Percentiles rank a stretch among this genome's conserved stretches.
phyloP scores from a whole-genome alignment of 2,329 filamentous ascomycete genomes.

The Clonostachys byssicola region DNA sequence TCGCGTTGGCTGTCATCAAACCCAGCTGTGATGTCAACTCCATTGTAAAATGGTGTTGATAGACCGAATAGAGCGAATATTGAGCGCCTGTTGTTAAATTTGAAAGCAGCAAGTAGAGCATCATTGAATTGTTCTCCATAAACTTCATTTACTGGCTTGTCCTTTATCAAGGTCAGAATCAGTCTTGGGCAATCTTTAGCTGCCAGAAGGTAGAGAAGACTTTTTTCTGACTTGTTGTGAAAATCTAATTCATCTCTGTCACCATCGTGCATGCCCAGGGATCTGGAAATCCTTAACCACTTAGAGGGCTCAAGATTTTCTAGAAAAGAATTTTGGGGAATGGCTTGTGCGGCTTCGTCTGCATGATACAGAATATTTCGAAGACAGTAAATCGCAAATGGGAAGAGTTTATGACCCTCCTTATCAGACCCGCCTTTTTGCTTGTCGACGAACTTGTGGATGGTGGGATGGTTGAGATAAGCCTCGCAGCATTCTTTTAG shows the following conservation, averaged over 20 bases:
- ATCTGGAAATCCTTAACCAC: not conserved
- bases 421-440: conserved; percentile 30
- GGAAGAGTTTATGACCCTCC: conserved; percentile 14
- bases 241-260: too few relatives aligned
- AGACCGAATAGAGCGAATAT: not conserved
- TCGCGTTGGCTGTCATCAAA: not conserved
- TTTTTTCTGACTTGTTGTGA: too few relatives aligned
- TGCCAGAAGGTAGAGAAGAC: not conserved
- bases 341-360: conserved; percentile 1
- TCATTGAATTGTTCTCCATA: not conserved
- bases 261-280: too few relatives aligned
- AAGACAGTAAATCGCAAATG: conserved; percentile 37
- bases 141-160: not conserved
- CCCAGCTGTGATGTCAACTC: not conserved
- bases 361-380: conserved; percentile 1
- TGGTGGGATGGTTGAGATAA: conserved; percentile 23
- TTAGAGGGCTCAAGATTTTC: not conserved
- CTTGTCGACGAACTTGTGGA: too few relatives aligned
- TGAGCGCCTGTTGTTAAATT: not conserved
- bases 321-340: conserved; percentile 21
- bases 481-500: conserved; percentile 36
- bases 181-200: not conserved
- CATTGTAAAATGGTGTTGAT: not conserved
- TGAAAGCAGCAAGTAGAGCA: not conserved
- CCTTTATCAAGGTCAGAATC: not conserved